Evolutionary conservation across 768 basidiomycete genomes (phyloP).

Genomic region (Psilocybe cyanescens): DNA sequence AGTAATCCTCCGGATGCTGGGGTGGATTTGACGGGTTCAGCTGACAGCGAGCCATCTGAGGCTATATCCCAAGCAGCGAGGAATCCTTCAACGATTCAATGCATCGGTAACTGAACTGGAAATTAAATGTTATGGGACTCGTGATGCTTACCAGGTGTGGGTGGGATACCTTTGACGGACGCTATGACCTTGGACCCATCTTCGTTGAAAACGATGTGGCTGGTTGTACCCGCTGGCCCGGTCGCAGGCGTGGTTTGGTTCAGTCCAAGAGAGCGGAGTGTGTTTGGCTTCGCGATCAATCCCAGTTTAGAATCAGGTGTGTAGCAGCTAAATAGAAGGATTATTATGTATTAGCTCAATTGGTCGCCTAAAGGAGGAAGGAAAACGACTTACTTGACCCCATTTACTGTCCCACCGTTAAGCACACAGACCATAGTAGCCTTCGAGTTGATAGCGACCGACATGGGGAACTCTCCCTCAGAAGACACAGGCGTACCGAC

Average conservation of each 20-base stretch:
- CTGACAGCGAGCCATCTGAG: slow-evolving; percentile 44
- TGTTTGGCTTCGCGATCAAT: slow-evolving; percentile 41
- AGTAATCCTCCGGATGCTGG: slow-evolving; percentile 44
- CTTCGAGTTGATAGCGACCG: slow-evolving; percentile 38
- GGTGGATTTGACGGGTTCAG: slow-evolving; percentile 35
- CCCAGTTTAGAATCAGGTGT: slow-evolving; percentile 44
- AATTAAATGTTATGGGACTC: too few species aligned
- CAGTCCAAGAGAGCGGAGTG: slow-evolving; percentile 44
- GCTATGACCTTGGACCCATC: slow-evolving; percentile 47
- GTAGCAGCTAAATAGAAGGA: slow-evolving; percentile 39
- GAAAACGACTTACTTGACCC: slow-evolving; percentile 28
- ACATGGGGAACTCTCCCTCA: slow-evolving; percentile 56
- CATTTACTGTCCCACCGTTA: slow-evolving; percentile 48
- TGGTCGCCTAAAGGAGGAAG: too few species aligned
- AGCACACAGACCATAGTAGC: slow-evolving; percentile 37
- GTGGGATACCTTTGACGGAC: slow-evolving; percentile 53
- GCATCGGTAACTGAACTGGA: too few species aligned
- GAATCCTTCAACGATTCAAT: slow-evolving; percentile 33
- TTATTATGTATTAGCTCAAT: too few species aligned
- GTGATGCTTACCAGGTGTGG: slow-evolving; percentile 30
- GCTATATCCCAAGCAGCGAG: slow-evolving; percentile 54
- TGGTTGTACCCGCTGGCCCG: slow-evolving; percentile 48
- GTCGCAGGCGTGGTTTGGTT: slow-evolving; percentile 58
- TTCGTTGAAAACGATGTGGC: slow-evolving; percentile 50
- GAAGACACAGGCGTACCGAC: slow-evolving; percentile 46